Evolutionary conservation across 2,329 filamentous ascomycete genomes (phyloP), one percentile per base, ranked within the genome.

Genomic region (Nothophaeocryptopus gaeumannii): DNA sequence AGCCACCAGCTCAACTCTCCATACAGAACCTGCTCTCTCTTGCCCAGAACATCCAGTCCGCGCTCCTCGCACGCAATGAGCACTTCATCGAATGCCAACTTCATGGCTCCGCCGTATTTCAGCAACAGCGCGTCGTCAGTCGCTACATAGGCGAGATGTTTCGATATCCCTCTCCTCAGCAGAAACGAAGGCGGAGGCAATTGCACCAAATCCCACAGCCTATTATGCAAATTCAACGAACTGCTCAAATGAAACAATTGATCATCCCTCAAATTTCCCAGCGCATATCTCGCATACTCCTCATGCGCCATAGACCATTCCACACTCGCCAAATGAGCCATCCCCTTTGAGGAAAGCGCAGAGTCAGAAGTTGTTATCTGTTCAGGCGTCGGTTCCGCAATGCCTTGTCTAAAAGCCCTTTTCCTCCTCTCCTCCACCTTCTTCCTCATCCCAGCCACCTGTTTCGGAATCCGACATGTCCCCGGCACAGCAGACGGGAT

Each of bases 401-500:
- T 85, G 4, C 89, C 65, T 20, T 42, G 50, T 38, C 74, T 69
- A 62, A 83, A 82, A 8, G 77, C 77, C 1, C 65, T 65, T 30
- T 57, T 63, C 8, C 84, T 74, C 8, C 81, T 70, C 41, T 72
- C 68, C 64, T 88, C 80, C 1, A 75, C 70, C 56, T 78, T 75
- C 12, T 63, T 63, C 44, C 80, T 71, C 51, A 82, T 70, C 34
- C 82, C 78, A n/a, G 77, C 72, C 5, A 88, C 73, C 72, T 96
- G 92, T 34, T 73, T 74, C 0, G 92, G 92, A 51, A 96, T 86
- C 9, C 89, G 81, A 68, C 92, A 96, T 0, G 89, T 86, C 60
- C 82, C 82, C 0, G 92, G 92, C 20, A 95, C 86, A 15, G 89
- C 74, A 14, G 84, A 83, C 0, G 79, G 79, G 20, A 95, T 73